Evolutionary conservation across 2,329 filamentous ascomycete species (phyloP), one percentile per base, ranked within the genome.

Genomic region (Cryoendolithus antarcticus): DNA sequence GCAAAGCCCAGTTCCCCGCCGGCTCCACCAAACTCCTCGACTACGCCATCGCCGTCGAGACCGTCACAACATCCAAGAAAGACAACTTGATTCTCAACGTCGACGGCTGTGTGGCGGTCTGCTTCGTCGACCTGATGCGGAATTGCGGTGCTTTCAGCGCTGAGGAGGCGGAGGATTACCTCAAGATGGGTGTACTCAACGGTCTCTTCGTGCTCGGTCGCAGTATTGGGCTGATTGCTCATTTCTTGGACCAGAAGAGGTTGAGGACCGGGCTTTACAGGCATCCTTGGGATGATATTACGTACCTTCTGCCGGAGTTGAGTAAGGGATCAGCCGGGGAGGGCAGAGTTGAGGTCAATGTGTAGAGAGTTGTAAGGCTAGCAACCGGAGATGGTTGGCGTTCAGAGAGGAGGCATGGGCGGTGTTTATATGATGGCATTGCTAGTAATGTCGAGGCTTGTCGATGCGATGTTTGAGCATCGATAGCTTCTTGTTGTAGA

Each of bases 21-120:
- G 15, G 15, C 15, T 88, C 71, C 71, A 86, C 84, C 76, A 96
- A 96, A 77, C 80, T 96, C 62, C 86, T 98, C 62, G 91, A 98
- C 72, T 98, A 95, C 65, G 91, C 91, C 52, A 78, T 98, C 60
- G 91, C 91, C 34, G 91, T 98, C 52, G 91, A 98, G 77, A 84
- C 83, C 8, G 91, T 98, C 49, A 98, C 91, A 40, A 98, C 91
- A 37, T 95, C 86, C 50, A 98, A 98, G 84, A 98, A 98, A 77
- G 91, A 98, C 72, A 98, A 96, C 75, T 78, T 98, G 54, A 98
- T 98, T 57, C 80, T 98, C 59, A 98, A 98, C 74, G 91, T 98
- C 44, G 91, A 96, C 62, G 91, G 91, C 57, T 94, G 86, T 65
- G 83, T 98, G 59, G 91, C 91, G 52, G 91, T 98, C 63, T 95